Base-by-base conservation (phyloP, 2,329 filamentous ascomycete genomes). In the Ceratocystis smalleyi region DNA sequence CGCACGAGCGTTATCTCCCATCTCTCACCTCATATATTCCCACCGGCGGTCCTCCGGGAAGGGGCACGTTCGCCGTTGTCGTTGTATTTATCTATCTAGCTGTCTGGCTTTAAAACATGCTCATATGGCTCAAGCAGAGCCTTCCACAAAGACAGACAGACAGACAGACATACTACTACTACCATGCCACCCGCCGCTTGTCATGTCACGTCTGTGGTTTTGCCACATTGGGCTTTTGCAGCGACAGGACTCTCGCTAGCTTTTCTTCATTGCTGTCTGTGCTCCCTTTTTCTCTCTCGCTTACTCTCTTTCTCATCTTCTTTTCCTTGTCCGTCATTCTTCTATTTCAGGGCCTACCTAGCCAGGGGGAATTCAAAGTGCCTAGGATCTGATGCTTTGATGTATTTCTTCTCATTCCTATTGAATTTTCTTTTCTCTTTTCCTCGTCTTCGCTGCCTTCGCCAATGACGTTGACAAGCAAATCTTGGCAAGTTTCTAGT, bases 151-250 rank as follows among this genome's bases (percentile, higher is more conserved):
- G 35, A 15, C 35, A 40, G 35, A 40, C 35, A 40, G 24, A 3
- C 24, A 27, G 24, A 3, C 24, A 27, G 1, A n/a, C n/a, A n/a
- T 12, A 12, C 32, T 35, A 4, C 35, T 40, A 40, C 35, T 12
- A 57, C 10, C 24, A 55, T 32, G 54, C 54, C 35, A 40, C 12
- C 35, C 12, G 54, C 27, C 17, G 15, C 54, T 35, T 57, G 27
- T 35, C 54, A 57, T 57, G 27, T 57, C 54, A 57, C 8, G 54
- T 35, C 54, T 43, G 49, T 63, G 35, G 63, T 67, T 63, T 67
- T 63, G 61, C 43, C 51, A 51, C 54, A 35, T 43, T 62, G 43
- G 43, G 59, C 32, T 35, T 51, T 64, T 40, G 59, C 47, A 45
- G 57, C 65, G 45, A 43, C 49, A 64, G 43, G 47, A 60, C 47